Base-by-base conservation (phyloP, 768 basidiomycete genomes). In the Paxillus rubicundulus region DNA sequence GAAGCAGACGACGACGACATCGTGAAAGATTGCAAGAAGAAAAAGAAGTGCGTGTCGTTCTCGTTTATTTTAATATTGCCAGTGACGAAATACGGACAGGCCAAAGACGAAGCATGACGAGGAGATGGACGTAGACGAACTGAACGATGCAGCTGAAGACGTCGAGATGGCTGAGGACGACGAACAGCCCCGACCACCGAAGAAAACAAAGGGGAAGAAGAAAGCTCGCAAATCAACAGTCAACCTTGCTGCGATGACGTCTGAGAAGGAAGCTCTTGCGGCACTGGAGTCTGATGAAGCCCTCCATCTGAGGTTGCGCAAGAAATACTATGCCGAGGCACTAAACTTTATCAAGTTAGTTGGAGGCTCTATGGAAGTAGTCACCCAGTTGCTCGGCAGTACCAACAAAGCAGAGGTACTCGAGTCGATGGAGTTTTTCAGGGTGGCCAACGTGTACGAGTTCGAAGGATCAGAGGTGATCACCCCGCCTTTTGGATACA, bases 381-480 rank as follows among this genome's bases (percentile, higher is more conserved):
- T 97, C 41, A 81, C 80, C 47, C 81, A 89, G 59, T 69, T 99
- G 5, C 78, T 98, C 24, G 93, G 92, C 1, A 92, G 89, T 45
- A 98, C 80, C 48, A 87, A 81, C 72, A 92, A 92, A 65, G 74
- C 86, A 2, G 90, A 93, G 61, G 89, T 91, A 0, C 72, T 91
- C 48, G 91, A 92, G 65, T 77, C 85, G 9, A 92, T 93, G 70
- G 88, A 96, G 27, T 98, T 96, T 68, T 98, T 94, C 81, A 79
- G 85, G 43, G 78, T 86, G 6, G 82, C 88, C 0, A 80, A 86
- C 60, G 87, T 87, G 63, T 97, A 95, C 64, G 76, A 90, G 59
- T 82, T 98, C 46, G 78, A 84, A 37, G 78, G 80, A 34, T 87
- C 95, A 2, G 84, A 89, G 69, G 90, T 91, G 41, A 37, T 76